Conservation (phyloP, 1,139 yeast genomes). For the Pichia sp. region DNA sequence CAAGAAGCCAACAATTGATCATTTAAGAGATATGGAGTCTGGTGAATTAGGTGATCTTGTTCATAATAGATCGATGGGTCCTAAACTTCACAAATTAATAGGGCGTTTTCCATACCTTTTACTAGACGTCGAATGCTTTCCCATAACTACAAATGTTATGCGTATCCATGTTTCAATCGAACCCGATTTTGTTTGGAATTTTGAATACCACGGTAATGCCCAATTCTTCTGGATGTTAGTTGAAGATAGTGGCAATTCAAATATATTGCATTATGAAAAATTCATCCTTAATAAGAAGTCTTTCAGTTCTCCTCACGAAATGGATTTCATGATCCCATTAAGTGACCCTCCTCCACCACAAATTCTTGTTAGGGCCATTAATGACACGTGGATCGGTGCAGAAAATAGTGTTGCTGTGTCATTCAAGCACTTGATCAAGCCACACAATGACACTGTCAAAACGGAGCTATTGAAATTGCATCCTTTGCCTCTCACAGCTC, state of each 20-base stretch:
- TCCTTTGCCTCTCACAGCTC: conserved; percentile 80
- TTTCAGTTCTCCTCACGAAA: conserved; percentile 51
- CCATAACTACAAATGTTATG: conserved; percentile 83
- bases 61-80: conserved; percentile 75
- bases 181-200: conserved; percentile 86
- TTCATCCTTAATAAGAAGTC: conserved; percentile 62
- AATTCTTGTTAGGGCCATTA: conserved; percentile 68
- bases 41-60: conserved; percentile 85
- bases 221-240: conserved; percentile 92
- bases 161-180: conserved; percentile 66
- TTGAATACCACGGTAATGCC: conserved; percentile 70
- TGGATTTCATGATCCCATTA: conserved; percentile 91
- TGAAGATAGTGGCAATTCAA: conserved; percentile 74
- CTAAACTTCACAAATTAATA: conserved; percentile 52
- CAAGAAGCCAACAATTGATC: conserved; percentile 65
- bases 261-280: conserved; percentile 77
- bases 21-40: conserved; percentile 66
- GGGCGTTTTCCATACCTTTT: conserved; percentile 71
- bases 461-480: conserved; percentile 76
- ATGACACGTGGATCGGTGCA: conserved; percentile 89
- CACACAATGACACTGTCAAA: conserved; percentile 79
- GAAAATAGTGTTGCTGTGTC: conserved; percentile 76
- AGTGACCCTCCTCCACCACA: conserved; percentile 88
- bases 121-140: conserved; percentile 80
- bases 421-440: conserved; percentile 84